Evolutionary conservation across 306 rosid species (phyloP).

Genomic region (Cucurbita moschata): DNA sequence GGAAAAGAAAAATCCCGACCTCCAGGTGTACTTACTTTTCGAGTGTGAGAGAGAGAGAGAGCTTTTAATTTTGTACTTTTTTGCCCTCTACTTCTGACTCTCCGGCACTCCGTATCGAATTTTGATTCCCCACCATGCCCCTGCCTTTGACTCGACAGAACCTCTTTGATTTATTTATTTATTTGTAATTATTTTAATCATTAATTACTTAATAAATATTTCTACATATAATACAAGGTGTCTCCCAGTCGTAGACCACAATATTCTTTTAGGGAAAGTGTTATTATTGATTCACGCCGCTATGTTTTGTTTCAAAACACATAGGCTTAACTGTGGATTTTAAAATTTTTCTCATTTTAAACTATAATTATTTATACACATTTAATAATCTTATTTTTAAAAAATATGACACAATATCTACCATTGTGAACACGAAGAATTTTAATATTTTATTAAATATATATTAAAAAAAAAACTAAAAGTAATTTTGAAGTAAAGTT

Average conservation of each 20-base stretch:
- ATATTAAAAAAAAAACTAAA: no score
- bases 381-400: no score
- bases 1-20: not conserved
- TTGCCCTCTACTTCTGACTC: not conserved
- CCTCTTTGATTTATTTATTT: not conserved
- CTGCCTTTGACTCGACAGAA: not conserved
- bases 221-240: not conserved
- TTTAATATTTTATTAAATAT: no score
- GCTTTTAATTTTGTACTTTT: not conserved
- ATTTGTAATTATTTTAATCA: not conserved
- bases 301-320: no score
- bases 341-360: no score
- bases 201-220: not conserved
- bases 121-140: not conserved
- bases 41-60: not conserved
- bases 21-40: not conserved
- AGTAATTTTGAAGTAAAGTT: no score
- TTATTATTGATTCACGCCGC: not conserved
- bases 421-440: no score
- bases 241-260: not conserved
- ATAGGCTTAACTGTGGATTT: no score
- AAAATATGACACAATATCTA: no score
- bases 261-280: not conserved
- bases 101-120: not conserved
- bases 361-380: no score